phyloP scores from a whole-genome alignment of 2,329 filamentous ascomycete species.

The Xylariaceae sp. region DNA sequence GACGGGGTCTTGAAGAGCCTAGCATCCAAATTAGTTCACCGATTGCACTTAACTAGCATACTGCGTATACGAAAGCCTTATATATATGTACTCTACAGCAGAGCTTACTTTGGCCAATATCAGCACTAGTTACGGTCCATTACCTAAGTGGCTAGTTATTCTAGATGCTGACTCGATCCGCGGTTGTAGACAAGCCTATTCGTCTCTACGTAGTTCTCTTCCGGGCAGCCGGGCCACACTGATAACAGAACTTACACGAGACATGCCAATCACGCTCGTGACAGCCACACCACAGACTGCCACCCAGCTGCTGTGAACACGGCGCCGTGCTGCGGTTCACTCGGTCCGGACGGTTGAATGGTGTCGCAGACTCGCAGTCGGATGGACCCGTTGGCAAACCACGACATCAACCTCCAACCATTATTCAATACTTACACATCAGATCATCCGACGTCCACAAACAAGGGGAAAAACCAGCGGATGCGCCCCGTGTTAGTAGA shows the following conservation, averaged over 20 bases:
- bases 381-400: not conserved
- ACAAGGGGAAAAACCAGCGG: not conserved
- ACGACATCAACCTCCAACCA: no score
- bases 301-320: not conserved
- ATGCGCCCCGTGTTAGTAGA: not conserved
- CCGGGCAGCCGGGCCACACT: no score
- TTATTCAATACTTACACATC: not conserved
- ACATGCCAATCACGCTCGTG: no score
- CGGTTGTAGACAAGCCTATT: no score
- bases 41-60: no score
- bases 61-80: not conserved
- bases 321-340: not conserved
- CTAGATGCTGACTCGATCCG: no score
- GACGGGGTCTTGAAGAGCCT: not conserved
- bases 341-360: not conserved
- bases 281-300: not conserved
- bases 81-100: not conserved
- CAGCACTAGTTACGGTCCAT: not conserved
- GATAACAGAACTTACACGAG: no score
- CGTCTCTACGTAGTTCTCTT: no score
- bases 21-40: not conserved
- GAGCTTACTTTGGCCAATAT: not conserved
- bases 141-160: no score
- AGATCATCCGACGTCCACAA: not conserved
- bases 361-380: not conserved